Percentiles rank a stretch among this genome's conserved stretches.
phyloP scores from a whole-genome alignment of 108 stramenopile species.

The Cyclotella cryptica region DNA sequence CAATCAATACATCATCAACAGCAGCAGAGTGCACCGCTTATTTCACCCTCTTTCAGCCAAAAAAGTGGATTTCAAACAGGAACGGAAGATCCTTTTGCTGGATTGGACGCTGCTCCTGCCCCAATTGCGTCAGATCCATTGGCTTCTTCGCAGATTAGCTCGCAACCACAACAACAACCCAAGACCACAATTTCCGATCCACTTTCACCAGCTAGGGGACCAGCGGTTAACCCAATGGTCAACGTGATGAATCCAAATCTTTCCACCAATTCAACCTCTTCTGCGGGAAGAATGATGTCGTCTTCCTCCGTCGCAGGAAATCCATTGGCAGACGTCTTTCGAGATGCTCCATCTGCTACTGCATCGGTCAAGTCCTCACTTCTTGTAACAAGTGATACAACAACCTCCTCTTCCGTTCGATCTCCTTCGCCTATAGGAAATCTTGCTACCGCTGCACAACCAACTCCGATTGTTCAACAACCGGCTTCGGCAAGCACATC shows the following conservation, averaged over 20 bases:
- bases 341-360: conserved; percentile 12
- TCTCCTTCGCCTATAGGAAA: conserved; percentile 1
- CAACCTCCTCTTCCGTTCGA: not conserved
- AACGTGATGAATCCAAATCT: conserved; percentile 9
- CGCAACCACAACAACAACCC: conserved; percentile 13
- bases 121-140: conserved; percentile 18
- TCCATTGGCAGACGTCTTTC: conserved; percentile 19
- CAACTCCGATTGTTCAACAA: not conserved
- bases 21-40: not conserved
- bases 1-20: conserved; percentile 24
- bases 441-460: not conserved
- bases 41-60: conserved; percentile 19
- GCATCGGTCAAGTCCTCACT: not conserved
- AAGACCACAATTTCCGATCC: not conserved
- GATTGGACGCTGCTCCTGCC: conserved; percentile 52
- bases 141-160: not conserved
- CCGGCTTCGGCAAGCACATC: not conserved
- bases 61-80: conserved; percentile 52
- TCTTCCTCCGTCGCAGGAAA: not conserved
- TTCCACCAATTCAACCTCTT: not conserved
- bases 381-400: not conserved
- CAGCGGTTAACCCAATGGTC: not conserved
- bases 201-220: not conserved
- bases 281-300: conserved; percentile 5
- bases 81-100: conserved; percentile 86